These are phyloP conservation scores for Capsicum pubescens DNA, from an alignment of 257 asterid species.

Conservation along the genomic window DNA sequence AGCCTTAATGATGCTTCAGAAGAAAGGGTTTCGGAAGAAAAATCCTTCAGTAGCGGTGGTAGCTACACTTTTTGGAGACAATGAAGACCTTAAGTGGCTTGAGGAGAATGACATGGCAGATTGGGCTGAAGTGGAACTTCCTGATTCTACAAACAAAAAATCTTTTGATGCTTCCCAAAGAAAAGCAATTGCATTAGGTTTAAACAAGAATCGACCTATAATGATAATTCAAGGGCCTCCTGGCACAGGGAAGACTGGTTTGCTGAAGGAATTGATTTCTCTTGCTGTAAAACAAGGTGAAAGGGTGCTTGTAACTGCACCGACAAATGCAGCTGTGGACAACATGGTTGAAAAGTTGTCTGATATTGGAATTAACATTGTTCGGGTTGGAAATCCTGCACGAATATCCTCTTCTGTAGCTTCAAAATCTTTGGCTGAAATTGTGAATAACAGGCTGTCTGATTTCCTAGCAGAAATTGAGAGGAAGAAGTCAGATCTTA, in stretches of 20 bases:
- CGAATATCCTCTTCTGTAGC: slow-evolving; percentile 83
- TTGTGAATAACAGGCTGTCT: slow-evolving; percentile 72
- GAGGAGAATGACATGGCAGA: slow-evolving; percentile 64
- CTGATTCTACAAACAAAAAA: slow-evolving; percentile 51
- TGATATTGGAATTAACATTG: slow-evolving; percentile 66
- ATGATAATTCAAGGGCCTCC: slow-evolving; percentile 94
- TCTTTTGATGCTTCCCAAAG: slow-evolving; percentile 68
- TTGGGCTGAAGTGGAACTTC: slow-evolving; percentile 69
- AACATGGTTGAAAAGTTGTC: slow-evolving; percentile 94
- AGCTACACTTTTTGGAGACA: slow-evolving; percentile 83
- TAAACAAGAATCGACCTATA: slow-evolving; percentile 84
- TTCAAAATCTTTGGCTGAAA: slow-evolving; percentile 84
- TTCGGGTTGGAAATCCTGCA: slow-evolving; percentile 93
- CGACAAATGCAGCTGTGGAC: slow-evolving; percentile 98
- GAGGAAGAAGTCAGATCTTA: slow-evolving; percentile 86
- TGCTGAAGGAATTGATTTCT: slow-evolving; percentile 77
- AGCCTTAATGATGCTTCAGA: slow-evolving; percentile 97
- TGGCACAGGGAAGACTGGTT: slow-evolving; percentile 92
- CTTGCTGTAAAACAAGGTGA: slow-evolving; percentile 83
- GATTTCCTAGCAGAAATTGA: slow-evolving; percentile 75
- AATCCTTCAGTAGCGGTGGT: slow-evolving; percentile 81
- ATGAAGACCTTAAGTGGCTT: slow-evolving; percentile 68
- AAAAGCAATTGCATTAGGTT: slow-evolving; percentile 86
- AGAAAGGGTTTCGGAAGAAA: slow-evolving; percentile 87
- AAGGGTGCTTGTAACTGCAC: slow-evolving; percentile 96